phyloP scores from a whole-genome alignment of 352 stramenopile genomes.

The Pythium sp. region DNA sequence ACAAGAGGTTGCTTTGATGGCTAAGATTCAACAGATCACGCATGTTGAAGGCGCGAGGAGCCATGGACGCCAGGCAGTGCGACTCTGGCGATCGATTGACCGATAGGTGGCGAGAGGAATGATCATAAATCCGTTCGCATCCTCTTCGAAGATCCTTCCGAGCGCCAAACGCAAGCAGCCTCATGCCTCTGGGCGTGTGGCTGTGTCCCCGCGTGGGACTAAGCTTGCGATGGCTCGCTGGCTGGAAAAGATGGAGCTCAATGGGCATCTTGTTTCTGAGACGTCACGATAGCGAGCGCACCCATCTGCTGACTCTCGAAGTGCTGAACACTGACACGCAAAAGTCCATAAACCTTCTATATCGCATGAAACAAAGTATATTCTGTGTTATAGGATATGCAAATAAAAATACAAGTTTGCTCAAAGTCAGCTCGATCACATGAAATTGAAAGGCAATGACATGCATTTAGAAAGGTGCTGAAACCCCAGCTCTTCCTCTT shows the following conservation, averaged over 20 bases:
- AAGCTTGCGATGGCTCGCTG: background rate
- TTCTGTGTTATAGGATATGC: background rate
- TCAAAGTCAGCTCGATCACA: background rate
- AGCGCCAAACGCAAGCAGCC: background rate
- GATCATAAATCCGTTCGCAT: conserved; percentile 1
- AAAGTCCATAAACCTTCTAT: background rate
- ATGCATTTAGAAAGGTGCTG: background rate
- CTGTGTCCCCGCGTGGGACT: background rate
- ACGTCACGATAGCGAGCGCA: conserved; percentile 9
- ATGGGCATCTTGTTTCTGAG: conserved; percentile 8
- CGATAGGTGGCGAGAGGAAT: conserved; percentile 1
- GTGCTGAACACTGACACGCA: background rate
- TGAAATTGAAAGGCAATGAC: background rate
- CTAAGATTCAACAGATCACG: background rate
- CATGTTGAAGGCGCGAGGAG: background rate
- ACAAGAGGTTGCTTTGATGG: background rate
- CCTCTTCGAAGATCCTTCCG: conserved; percentile 1
- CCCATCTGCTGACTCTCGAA: conserved; percentile 9
- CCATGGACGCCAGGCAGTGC: background rate
- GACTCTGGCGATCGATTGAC: conserved; percentile 6
- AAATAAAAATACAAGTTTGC: background rate
- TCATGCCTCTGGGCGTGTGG: background rate
- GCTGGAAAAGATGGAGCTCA: background rate
- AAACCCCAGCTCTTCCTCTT: background rate
- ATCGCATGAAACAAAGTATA: background rate